Base-by-base conservation (phyloP, 2,329 filamentous ascomycete species). In the Pseudodiploospora longispora region DNA sequence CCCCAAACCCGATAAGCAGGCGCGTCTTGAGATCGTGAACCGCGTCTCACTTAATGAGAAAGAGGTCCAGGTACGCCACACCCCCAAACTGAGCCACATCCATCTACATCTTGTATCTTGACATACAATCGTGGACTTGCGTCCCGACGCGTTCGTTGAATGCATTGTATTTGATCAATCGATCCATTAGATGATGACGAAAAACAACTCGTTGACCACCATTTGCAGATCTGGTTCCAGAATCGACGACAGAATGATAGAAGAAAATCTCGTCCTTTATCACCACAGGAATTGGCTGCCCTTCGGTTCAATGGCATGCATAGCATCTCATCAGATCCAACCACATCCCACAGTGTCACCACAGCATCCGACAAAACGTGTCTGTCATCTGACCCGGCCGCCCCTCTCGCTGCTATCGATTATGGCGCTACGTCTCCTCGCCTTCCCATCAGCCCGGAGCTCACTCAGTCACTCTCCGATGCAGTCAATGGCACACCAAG, bases 241-340 rank as follows among this genome's bases (percentile, higher is more conserved):
- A 96, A 96, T 59, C 81, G 89, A 59, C 79, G 91, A 52, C 91
- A 97, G 64, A 95, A 94, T 65, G 87, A 94, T 62, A 80, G 91
- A 55, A 80, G 91, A 53, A 94, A 91, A 69, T 88, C 87, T 44
- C 84, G 87, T 54, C 89, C 90, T 38, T 74, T 95, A 33, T 79
- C 87, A 29, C 78, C 83, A 7, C 82, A 89, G 62, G 87, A 93
- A 61, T 76, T 91, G 43, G 80, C 75, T 50, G 75, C 76, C 47
- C 67, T 82, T 54, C 66, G 75, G 57, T 72, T 76, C 58, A 70
- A 76, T 38, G 71, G 69, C 53, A 68, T 78, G 61, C 69, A 74
- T 52, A 65, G 72, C 31, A 60, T 77, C 36, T 69, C 73, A 4
- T 70, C 72, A 30, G 72, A 76, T 46, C 61, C 67, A 30, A 51